phyloP scores from a whole-genome alignment of 1,284 basidiomycete species.

The Trichosporon coremiiforme region DNA sequence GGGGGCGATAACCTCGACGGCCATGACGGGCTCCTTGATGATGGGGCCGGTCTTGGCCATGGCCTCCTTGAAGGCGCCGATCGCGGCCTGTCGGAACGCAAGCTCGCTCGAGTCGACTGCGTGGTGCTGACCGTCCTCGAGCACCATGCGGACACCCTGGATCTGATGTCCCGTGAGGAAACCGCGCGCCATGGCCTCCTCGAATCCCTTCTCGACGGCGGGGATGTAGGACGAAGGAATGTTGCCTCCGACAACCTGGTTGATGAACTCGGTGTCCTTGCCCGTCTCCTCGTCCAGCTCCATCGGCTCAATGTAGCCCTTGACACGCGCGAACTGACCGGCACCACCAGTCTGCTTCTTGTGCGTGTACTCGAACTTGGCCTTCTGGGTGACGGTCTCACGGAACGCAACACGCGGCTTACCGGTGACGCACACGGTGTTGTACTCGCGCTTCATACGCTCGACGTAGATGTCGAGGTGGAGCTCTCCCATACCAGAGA shows the following conservation, averaged over 20 bases:
- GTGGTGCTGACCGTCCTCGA: slow-evolving; percentile 91
- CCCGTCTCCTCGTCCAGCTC: slow-evolving; percentile 74
- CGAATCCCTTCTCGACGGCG: slow-evolving; percentile 96
- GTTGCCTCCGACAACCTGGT: slow-evolving; percentile 86
- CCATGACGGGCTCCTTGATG: slow-evolving; percentile 97
- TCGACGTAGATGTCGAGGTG: slow-evolving; percentile 99
- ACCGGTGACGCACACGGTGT: slow-evolving; percentile 88
- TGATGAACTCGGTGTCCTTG: slow-evolving; percentile 86
- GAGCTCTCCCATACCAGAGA: slow-evolving; percentile 98
- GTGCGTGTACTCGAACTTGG: slow-evolving; percentile 89
- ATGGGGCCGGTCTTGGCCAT: slow-evolving; percentile 76
- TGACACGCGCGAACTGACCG: slow-evolving; percentile 93
- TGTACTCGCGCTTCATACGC: slow-evolving; percentile 97
- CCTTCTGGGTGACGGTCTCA: slow-evolving; percentile 82
- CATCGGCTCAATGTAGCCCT: slow-evolving; percentile 92
- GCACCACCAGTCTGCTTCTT: slow-evolving; percentile 99
- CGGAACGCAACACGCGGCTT: slow-evolving; percentile 97
- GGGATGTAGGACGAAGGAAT: slow-evolving; percentile 92
- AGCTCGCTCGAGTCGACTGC: slow-evolving; percentile 97
- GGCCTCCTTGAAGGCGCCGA: slow-evolving; percentile 90
- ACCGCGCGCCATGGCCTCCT: slow-evolving; percentile 91
- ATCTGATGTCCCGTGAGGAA: slow-evolving; percentile 86
- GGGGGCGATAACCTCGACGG: slow-evolving; percentile 94
- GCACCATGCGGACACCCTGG: slow-evolving; percentile 80
- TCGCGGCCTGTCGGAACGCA: slow-evolving; percentile 87